A percentile compares a stretch with the other conserved stretches of the same genome.
Evolutionary conservation across 306 rosid genomes (phyloP).

Genomic region (Quercus robur): DNA sequence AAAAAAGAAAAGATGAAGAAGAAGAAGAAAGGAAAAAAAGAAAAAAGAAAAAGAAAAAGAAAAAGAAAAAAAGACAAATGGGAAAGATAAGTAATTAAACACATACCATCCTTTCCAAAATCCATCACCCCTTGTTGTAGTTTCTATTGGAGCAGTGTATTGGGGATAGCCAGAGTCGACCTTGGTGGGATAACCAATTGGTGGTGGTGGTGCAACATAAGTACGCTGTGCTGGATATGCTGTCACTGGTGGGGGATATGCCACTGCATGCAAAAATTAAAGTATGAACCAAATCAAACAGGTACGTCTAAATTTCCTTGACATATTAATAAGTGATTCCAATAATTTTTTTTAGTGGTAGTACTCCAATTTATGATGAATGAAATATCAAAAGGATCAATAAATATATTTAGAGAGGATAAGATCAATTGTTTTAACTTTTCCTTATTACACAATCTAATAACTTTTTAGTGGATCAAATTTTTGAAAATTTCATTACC

Average conservation of each 20-base stretch:
- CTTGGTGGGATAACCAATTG: conserved; percentile 18
- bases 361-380: too few species aligned
- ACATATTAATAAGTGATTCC: neutral
- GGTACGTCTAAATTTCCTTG: neutral
- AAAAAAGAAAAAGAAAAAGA: neutral
- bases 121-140: conserved; percentile 19
- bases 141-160: neutral
- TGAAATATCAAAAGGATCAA: too few species aligned
- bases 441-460: too few species aligned
- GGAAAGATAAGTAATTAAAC: too few species aligned
- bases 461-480: too few species aligned
- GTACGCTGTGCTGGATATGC: neutral
- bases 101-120: conserved; percentile 30
- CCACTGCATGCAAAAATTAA: neutral
- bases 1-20: too few species aligned
- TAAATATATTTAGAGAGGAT: too few species aligned
- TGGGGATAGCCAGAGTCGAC: neutral
- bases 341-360: too few species aligned
- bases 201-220: conserved; percentile 15
- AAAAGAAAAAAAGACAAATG: too few species aligned
- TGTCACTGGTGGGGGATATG: neutral
- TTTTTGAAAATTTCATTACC: too few species aligned
- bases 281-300: neutral
- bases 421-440: too few species aligned
- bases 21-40: neutral